Evolutionary conservation across 1,284 basidiomycete species (phyloP).

Genomic region (Fomitopsis betulina): DNA sequence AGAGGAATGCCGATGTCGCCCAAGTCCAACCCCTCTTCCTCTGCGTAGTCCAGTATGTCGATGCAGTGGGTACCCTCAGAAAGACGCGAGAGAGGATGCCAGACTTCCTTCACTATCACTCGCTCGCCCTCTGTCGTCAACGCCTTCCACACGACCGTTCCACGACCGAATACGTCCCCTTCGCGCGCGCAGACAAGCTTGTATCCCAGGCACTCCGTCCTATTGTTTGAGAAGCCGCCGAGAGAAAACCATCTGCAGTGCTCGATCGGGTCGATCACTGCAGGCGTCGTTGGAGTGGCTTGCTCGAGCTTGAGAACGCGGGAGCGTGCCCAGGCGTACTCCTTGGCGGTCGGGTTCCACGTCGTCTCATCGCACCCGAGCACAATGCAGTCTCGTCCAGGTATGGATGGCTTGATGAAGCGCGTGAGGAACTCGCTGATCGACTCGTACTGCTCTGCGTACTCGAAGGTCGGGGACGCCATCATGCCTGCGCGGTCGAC

Average conservation of each 20-base stretch:
- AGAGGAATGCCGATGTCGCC: not conserved
- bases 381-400: not conserved
- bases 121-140: not conserved
- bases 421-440: constrained; percentile 13
- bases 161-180: constrained; percentile 8
- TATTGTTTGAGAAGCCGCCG: not conserved
- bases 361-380: constrained; percentile 11
- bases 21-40: not conserved
- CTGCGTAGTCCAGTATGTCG: not conserved
- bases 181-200: constrained; percentile 7
- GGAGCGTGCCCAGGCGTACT: not conserved
- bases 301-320: not conserved
- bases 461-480: not conserved
- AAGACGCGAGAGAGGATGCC: not conserved
- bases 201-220: constrained; percentile 6
- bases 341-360: not conserved
- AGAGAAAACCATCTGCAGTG: not conserved
- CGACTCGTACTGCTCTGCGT: constrained; percentile 5
- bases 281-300: too few species aligned
- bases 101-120: not conserved
- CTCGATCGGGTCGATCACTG: not conserved
- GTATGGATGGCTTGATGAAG: constrained; percentile 9
- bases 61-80: not conserved
- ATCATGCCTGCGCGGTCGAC: constrained; percentile 12
- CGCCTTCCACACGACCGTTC: not conserved